Conservation (phyloP, 345 rosid species). For the Sonneratia caseolaris region DNA sequence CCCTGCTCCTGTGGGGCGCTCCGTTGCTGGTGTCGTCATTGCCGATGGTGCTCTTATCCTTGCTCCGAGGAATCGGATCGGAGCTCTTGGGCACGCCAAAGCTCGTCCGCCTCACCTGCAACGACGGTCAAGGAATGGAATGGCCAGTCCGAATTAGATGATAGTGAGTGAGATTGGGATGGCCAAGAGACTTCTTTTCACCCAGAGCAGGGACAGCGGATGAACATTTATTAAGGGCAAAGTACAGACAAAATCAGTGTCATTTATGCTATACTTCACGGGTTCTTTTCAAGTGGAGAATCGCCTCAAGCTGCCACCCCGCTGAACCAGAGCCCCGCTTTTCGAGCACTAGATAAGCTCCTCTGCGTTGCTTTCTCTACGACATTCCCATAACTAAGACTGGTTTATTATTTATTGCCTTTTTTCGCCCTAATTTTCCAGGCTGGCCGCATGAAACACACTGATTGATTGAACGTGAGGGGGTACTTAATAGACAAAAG, state of each 20-base stretch:
- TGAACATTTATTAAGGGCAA: no score
- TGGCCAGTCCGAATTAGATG: neutral
- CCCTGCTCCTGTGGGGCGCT: neutral
- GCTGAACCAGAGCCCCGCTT: no score
- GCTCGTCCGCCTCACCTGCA: conserved; percentile 6
- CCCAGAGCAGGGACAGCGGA: no score
- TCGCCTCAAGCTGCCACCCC: no score
- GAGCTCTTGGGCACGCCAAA: conserved; percentile 3
- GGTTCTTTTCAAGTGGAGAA: no score
- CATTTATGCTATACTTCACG: no score
- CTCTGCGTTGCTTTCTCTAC: no score
- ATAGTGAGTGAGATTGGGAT: neutral
- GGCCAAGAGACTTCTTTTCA: no score
- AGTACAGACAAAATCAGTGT: no score
- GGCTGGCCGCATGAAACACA: neutral
- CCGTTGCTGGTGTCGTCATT: neutral
- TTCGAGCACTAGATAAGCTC: no score
- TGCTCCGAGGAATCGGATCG: conserved; percentile 17
- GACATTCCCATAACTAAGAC: no score
- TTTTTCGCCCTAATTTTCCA: neutral
- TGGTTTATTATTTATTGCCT: neutral
- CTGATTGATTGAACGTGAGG: neutral
- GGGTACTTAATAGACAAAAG: neutral
- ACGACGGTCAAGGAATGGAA: neutral
- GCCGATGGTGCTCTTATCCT: neutral